phyloP scores from a whole-genome alignment of 2,329 filamentous ascomycete genomes.

The Botryotinia narcissicola region DNA sequence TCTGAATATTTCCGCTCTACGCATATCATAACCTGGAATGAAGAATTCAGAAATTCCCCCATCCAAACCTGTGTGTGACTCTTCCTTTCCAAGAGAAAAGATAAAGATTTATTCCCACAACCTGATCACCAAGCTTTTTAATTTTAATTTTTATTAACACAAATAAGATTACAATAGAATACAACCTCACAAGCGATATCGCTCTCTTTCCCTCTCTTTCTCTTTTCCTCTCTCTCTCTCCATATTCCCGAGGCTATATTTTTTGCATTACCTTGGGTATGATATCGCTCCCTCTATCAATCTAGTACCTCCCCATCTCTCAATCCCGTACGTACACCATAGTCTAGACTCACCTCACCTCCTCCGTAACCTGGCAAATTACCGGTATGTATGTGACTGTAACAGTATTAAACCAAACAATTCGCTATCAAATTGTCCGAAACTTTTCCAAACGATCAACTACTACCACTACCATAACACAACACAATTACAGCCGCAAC shows the following conservation, averaged over 20 bases:
- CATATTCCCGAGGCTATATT: neutral
- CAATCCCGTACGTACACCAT: too few species aligned
- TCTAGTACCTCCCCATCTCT: too few species aligned
- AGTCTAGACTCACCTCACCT: too few species aligned
- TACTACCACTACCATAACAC: neutral
- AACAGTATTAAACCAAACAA: neutral
- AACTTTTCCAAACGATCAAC: neutral
- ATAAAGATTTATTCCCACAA: neutral
- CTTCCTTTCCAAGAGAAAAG: neutral
- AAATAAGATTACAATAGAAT: too few species aligned
- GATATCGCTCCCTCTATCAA: neutral
- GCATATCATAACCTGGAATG: too few species aligned
- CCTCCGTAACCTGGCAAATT: neutral
- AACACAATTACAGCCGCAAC: neutral
- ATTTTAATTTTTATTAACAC: too few species aligned
- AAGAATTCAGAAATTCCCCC: too few species aligned
- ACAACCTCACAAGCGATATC: neutral
- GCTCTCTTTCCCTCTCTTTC: neutral
- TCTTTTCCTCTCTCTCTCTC: neutral
- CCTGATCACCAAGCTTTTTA: neutral
- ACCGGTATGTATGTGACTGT: neutral
- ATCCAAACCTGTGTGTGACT: too few species aligned
- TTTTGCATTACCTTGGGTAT: neutral
- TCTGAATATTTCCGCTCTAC: neutral
- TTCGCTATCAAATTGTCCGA: conserved; percentile 2